A percentile compares a stretch with the other conserved stretches of the same genome.
These are phyloP conservation scores for Catenaria anguillulae DNA, from an alignment of 371 early-diverging fungal genomes.

Conservation along the genomic window DNA sequence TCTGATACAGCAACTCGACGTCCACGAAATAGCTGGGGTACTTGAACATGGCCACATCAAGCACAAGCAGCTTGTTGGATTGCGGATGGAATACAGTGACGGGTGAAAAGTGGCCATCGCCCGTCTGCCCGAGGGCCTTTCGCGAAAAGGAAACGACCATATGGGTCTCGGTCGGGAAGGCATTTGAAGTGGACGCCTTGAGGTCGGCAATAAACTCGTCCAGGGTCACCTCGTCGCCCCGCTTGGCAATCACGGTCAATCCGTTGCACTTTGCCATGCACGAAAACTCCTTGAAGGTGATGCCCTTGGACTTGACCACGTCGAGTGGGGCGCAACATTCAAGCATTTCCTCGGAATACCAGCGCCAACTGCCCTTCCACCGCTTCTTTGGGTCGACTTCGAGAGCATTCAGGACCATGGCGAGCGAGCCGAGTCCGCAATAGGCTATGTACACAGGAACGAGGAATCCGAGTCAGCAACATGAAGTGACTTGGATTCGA, in stretches of 20 bases:
- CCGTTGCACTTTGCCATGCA: conserved; percentile 76
- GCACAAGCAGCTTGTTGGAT: conserved; percentile 50
- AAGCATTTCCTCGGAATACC: conserved; percentile 73
- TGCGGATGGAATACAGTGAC: conserved; percentile 29
- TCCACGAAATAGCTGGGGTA: conserved; percentile 71
- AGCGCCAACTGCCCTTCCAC: conserved; percentile 87
- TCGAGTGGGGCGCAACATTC: conserved; percentile 66
- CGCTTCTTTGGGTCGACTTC: conserved; percentile 71
- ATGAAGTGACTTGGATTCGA: too few relatives aligned
- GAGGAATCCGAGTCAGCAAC: too few relatives aligned
- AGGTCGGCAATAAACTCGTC: conserved; percentile 66
- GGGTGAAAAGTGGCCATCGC: conserved; percentile 64
- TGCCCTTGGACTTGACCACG: conserved; percentile 57
- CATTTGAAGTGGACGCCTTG: conserved; percentile 4
- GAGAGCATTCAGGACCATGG: conserved; percentile 82
- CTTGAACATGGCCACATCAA: conserved; percentile 74
- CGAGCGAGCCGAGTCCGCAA: conserved; percentile 53
- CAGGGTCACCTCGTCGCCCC: conserved; percentile 42
- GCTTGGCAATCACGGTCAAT: conserved; percentile 45
- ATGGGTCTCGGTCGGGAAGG: conserved; percentile 43
- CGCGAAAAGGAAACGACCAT: conserved; percentile 80
- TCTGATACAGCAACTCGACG: conserved; percentile 51
- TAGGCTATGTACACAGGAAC: too few relatives aligned
- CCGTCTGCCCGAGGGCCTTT: conserved; percentile 66
- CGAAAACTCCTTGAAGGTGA: conserved; percentile 75